These are phyloP conservation scores for Carex scoparia DNA, from an alignment of 176 grass and related monocot species.

Conservation along the genomic window DNA sequence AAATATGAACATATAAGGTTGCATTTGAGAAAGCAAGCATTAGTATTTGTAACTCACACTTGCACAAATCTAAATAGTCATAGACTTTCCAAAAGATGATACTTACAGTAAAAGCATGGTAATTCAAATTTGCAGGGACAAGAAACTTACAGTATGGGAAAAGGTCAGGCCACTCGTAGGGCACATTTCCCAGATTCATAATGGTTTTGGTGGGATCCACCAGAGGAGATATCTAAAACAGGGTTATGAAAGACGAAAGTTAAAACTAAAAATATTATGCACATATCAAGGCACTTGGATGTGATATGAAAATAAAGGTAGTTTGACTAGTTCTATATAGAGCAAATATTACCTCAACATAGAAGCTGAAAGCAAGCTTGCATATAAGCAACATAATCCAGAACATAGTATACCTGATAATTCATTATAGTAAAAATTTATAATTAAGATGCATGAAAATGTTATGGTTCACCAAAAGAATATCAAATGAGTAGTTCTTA, in stretches of 20 bases:
- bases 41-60: neutral
- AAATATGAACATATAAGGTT: neutral
- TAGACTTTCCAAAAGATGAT: neutral
- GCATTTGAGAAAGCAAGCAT: neutral
- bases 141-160: constrained; percentile 74
- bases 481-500: constrained; percentile 12
- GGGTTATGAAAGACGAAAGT: neutral
- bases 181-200: constrained; percentile 56
- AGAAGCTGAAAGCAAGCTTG: constrained; percentile 92
- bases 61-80: neutral
- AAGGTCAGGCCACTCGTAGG: constrained; percentile 84
- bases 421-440: neutral
- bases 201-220: constrained; percentile 70
- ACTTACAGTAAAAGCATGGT: neutral
- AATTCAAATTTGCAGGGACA: neutral
- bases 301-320: neutral
- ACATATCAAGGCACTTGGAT: neutral
- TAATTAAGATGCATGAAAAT: neutral
- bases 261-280: neutral
- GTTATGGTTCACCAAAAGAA: neutral
- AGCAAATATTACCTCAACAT: constrained; percentile 71
- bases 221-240: constrained; percentile 73
- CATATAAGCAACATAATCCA: constrained; percentile 96
- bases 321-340: neutral
- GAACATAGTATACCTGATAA: constrained; percentile 79